Evolutionary conservation across 1,284 basidiomycete species (phyloP).

Genomic region (Malassezia cuniculi): DNA sequence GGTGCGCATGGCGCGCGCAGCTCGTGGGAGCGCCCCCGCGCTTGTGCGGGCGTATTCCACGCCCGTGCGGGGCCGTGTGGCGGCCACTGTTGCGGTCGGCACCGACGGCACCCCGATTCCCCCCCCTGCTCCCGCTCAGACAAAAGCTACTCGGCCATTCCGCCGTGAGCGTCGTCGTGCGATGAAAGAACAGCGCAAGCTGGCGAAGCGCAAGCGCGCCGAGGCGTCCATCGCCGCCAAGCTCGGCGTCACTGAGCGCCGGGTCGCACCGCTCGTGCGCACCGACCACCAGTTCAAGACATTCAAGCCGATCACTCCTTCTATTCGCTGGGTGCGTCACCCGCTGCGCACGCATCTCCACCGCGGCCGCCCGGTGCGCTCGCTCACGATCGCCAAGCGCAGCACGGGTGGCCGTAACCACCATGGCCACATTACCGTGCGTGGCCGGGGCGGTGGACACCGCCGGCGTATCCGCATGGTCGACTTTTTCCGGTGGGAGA

Average conservation of each 20-base stretch:
- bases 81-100: slow-evolving; percentile 3
- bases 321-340: slow-evolving; percentile 71
- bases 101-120: slow-evolving; percentile 1
- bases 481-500: slow-evolving; percentile 63
- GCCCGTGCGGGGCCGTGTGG: too few relatives aligned
- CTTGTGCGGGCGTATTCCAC: slow-evolving; percentile 1
- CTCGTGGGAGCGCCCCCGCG: background rate
- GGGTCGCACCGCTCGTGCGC: slow-evolving; percentile 33
- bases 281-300: slow-evolving; percentile 57
- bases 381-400: slow-evolving; percentile 68
- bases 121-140: background rate
- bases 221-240: slow-evolving; percentile 27
- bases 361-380: slow-evolving; percentile 63
- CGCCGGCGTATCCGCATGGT: slow-evolving; percentile 69
- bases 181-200: slow-evolving; percentile 26
- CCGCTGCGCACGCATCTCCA: slow-evolving; percentile 71
- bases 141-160: background rate
- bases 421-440: slow-evolving; percentile 71
- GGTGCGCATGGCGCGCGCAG: background rate
- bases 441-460: slow-evolving; percentile 82
- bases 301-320: slow-evolving; percentile 72
- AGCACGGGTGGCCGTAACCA: slow-evolving; percentile 73
- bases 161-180: slow-evolving; percentile 28
- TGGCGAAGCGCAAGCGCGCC: slow-evolving; percentile 17
- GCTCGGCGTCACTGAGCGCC: slow-evolving; percentile 27